Evolutionary conservation across 768 basidiomycete genomes (phyloP).

Genomic region (Suillus hirtellus): DNA sequence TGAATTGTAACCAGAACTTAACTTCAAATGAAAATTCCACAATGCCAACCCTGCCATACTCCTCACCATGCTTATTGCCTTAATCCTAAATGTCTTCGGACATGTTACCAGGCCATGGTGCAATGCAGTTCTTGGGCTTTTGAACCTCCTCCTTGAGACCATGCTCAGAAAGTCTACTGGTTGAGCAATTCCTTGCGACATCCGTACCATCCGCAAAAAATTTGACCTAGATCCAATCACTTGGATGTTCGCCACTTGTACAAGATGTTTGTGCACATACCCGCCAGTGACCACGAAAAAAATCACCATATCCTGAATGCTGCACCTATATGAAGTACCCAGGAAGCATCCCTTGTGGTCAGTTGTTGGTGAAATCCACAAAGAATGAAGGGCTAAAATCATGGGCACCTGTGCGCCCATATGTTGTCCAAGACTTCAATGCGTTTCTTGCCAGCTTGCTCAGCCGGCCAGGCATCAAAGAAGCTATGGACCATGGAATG

Average conservation of each 20-base stretch:
- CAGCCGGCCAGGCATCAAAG: slow-evolving; percentile 27
- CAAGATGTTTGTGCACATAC: slow-evolving; percentile 28
- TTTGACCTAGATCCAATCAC: slow-evolving; percentile 21
- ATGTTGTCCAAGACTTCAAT: slow-evolving; percentile 28
- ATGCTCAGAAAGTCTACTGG: neutral
- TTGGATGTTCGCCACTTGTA: slow-evolving; percentile 26
- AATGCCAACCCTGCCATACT: slow-evolving; percentile 12
- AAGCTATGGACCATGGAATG: slow-evolving; percentile 24
- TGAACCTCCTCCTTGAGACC: slow-evolving; percentile 8
- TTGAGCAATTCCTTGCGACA: slow-evolving; percentile 15
- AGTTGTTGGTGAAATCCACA: slow-evolving; percentile 3
- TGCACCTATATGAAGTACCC: slow-evolving; percentile 22
- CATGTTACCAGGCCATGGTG: slow-evolving; percentile 12
- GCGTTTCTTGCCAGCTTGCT: slow-evolving; percentile 31
- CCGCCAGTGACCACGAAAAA: slow-evolving; percentile 5
- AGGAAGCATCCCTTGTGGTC: slow-evolving; percentile 19
- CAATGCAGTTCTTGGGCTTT: slow-evolving; percentile 10
- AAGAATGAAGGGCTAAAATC: neutral
- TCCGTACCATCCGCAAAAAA: slow-evolving; percentile 20
- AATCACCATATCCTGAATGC: slow-evolving; percentile 18
- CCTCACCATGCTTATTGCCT: slow-evolving; percentile 1
- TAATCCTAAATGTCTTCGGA: slow-evolving; percentile 11
- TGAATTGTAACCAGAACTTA: neutral
- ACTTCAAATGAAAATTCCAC: neutral
- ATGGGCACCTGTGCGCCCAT: slow-evolving; percentile 17